Percentiles rank a stretch among this genome's conserved stretches.
These are phyloP conservation scores for Shiraia sp. DNA, from an alignment of 2,329 filamentous ascomycete genomes.

Conservation along the genomic window DNA sequence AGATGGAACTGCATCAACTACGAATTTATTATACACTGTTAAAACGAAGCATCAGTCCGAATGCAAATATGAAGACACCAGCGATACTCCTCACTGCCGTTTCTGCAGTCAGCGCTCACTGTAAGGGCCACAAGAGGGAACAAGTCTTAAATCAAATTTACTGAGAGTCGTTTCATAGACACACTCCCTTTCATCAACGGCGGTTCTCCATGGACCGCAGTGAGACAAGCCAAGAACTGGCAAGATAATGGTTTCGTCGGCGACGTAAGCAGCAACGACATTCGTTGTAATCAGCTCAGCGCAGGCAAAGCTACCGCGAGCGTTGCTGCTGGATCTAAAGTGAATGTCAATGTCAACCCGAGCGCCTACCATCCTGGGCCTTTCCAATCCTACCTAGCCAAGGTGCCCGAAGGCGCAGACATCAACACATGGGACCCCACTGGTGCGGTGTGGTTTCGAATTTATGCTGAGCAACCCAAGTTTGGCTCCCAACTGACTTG, in stretches of 20 bases:
- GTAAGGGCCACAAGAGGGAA: no score
- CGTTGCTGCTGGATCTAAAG: constrained; percentile 50
- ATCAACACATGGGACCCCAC: constrained; percentile 32
- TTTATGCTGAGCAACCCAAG: no score
- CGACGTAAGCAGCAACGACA: constrained; percentile 51
- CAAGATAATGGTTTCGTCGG: constrained; percentile 56
- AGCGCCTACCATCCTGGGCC: constrained; percentile 58
- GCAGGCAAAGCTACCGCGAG: constrained; percentile 49
- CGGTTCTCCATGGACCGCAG: constrained; percentile 48
- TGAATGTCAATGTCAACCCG: constrained; percentile 51
- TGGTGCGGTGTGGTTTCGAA: constrained; percentile 42
- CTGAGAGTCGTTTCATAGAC: no score
- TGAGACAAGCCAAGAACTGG: constrained; percentile 56
- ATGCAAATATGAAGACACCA: no score
- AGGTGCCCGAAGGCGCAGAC: constrained; percentile 41
- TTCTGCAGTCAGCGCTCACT: no score
- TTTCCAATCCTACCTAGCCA: constrained; percentile 60
- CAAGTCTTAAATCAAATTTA: no score
- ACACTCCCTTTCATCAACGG: no score
- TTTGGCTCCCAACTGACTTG: no score
- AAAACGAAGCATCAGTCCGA: no score
- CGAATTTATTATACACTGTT: no score
- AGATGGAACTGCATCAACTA: no score
- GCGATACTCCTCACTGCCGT: no score
- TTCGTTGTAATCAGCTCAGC: constrained; percentile 56